These are phyloP conservation scores for Sorghum bicolor DNA, from an alignment of 176 grass and related monocot species.

Conservation along the genomic window DNA sequence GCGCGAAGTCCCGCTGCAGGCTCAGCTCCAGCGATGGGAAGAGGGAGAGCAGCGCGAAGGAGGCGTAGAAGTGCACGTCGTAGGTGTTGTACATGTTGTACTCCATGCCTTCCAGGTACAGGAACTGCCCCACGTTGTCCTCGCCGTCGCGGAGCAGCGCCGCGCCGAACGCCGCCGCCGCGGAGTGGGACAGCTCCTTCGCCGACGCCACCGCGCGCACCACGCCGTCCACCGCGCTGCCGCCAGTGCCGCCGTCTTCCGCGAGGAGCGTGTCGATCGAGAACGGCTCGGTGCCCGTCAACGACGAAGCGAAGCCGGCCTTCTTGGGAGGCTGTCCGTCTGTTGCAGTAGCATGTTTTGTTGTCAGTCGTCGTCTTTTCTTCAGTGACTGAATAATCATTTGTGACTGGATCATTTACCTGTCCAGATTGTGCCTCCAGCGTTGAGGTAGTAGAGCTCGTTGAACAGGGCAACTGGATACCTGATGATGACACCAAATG, in stretches of 20 bases:
- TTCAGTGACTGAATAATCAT: background rate
- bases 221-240: conserved; percentile 37
- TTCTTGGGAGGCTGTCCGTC: conserved; percentile 61
- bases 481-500: conserved; percentile 36
- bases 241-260: too few relatives aligned
- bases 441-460: conserved; percentile 88
- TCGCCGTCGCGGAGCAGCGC: conserved; percentile 50
- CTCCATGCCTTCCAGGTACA: conserved; percentile 92
- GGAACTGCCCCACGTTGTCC: conserved; percentile 86
- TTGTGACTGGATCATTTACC: conserved; percentile 18
- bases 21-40: conserved; percentile 72
- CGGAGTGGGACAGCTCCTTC: conserved; percentile 19
- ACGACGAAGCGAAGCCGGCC: conserved; percentile 32
- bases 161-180: conserved; percentile 47
- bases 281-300: too few relatives aligned
- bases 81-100: conserved; percentile 94
- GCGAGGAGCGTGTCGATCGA: conserved; percentile 37
- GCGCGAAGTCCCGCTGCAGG: conserved; percentile 77
- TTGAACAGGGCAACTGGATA: conserved; percentile 74
- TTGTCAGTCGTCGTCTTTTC: too few relatives aligned
- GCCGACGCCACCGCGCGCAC: conserved; percentile 43
- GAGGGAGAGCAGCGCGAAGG: conserved; percentile 61
- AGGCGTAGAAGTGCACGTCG: conserved; percentile 96
- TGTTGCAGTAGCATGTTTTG: background rate
- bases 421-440: conserved; percentile 90